A percentile compares a stretch with the other conserved stretches of the same genome.
Evolutionary conservation across 1,284 basidiomycete species (phyloP).

Genomic region (Afroboletus lepidellus): DNA sequence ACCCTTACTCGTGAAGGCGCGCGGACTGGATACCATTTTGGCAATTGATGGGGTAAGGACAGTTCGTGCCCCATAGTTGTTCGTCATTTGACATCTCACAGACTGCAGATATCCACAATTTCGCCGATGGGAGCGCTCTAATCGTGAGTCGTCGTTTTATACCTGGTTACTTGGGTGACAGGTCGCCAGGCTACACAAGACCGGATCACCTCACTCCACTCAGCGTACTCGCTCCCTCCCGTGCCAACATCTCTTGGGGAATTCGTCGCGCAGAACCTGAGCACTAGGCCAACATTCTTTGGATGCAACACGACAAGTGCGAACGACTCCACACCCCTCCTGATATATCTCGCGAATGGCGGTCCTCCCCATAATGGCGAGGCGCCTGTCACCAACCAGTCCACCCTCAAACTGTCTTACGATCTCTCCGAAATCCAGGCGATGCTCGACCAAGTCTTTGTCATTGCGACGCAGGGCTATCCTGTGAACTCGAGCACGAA

Average conservation of each 20-base stretch:
- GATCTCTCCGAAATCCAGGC: conserved; percentile 32
- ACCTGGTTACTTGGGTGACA: no score
- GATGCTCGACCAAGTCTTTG: conserved; percentile 43
- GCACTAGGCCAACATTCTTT: conserved; percentile 44
- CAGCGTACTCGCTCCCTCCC: conserved; percentile 42
- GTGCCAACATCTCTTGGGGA: conserved; percentile 34
- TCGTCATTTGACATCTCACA: conserved; percentile 11
- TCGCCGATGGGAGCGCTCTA: conserved; percentile 40
- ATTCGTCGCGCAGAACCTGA: conserved; percentile 39
- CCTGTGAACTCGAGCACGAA: conserved; percentile 12
- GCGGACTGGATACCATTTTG: conserved; percentile 49
- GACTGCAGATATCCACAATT: conserved; percentile 34
- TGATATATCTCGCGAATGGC: conserved; percentile 44
- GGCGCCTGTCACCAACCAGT: conserved; percentile 41
- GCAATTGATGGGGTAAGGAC: conserved; percentile 48
- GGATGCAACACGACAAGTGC: conserved; percentile 35
- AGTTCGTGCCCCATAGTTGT: background rate
- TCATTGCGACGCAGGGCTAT: conserved; percentile 41
- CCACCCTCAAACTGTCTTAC: conserved; percentile 37
- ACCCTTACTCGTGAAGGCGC: conserved; percentile 52
- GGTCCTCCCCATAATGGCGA: conserved; percentile 41
- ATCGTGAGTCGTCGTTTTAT: conserved; percentile 35
- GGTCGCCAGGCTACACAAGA: conserved; percentile 42
- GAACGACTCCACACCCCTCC: conserved; percentile 25
- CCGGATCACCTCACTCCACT: conserved; percentile 37